Percentiles rank a stretch among this genome's conserved stretches.
Conservation (phyloP, 805 yeast species). For the Candida rishiriensis region DNA sequence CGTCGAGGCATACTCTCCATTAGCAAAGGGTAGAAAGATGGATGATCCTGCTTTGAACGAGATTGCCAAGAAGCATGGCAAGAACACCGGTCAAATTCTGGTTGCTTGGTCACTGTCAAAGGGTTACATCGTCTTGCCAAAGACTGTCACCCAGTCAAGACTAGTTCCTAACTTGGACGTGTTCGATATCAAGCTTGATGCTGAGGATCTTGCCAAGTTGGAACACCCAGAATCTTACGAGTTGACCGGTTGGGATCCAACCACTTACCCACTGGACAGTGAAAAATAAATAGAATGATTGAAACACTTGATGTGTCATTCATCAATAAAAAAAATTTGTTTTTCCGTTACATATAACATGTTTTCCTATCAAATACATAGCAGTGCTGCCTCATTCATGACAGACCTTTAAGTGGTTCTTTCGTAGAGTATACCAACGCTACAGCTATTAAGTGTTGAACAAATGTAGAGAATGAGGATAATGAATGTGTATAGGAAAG, state of each 20-base stretch:
- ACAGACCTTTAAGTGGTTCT: too few species aligned
- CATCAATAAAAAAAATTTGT: too few species aligned
- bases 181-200: conserved; percentile 37
- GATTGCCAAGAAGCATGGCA: conserved; percentile 45
- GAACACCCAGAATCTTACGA: conserved; percentile 17
- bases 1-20: conserved; percentile 61
- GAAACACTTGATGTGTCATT: too few species aligned
- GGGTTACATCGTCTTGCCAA: conserved; percentile 45
- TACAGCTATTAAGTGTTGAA: too few species aligned
- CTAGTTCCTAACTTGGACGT: conserved; percentile 38
- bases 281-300: too few species aligned
- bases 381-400: too few species aligned
- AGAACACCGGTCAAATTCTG: conserved; percentile 54
- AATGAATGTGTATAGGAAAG: neutral
- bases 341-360: too few species aligned
- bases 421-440: too few species aligned
- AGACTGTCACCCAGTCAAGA: conserved; percentile 32
- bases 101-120: conserved; percentile 65
- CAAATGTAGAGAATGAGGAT: too few species aligned
- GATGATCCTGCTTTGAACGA: conserved; percentile 37
- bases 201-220: conserved; percentile 33
- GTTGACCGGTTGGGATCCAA: conserved; percentile 20
- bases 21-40: conserved; percentile 50
- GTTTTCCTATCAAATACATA: too few species aligned
- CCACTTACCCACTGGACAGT: conserved; percentile 15